phyloP scores from a whole-genome alignment of 2,329 filamentous ascomycete genomes.

The Trichophyton simii region DNA sequence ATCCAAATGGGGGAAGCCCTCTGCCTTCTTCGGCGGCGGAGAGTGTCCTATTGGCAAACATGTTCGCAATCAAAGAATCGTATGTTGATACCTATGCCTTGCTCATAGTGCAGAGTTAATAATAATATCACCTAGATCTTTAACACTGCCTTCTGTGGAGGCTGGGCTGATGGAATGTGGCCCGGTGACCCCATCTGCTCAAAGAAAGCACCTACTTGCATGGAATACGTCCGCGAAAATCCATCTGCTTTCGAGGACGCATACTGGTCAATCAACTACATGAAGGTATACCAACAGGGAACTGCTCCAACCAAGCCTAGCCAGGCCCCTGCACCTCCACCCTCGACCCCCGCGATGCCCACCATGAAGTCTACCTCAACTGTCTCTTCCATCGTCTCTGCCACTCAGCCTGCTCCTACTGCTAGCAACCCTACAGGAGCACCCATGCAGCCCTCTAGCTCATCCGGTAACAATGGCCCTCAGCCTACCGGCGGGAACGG shows the following conservation, averaged over 20 bases:
- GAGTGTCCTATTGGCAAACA: conserved; percentile 56
- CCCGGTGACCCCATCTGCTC: conserved; percentile 42
- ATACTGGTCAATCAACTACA: conserved; percentile 61
- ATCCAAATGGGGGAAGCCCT: conserved; percentile 50
- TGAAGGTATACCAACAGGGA: conserved; percentile 46
- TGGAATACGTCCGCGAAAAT: conserved; percentile 56
- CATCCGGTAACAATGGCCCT: not conserved
- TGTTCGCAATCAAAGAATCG: conserved; percentile 62
- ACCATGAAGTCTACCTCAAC: not conserved
- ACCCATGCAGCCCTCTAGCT: not conserved
- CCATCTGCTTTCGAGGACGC: conserved; percentile 55
- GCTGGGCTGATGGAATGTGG: conserved; percentile 66
- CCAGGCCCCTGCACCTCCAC: not conserved
- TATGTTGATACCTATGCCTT: conserved; percentile 12
- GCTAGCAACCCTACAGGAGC: not conserved
- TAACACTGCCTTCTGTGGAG: conserved; percentile 71
- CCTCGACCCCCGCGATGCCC: not conserved
- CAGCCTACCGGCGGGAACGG: not conserved
- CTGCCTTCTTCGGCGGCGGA: conserved; percentile 52
- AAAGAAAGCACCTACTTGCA: conserved; percentile 49
- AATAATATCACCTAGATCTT: conserved; percentile 27
- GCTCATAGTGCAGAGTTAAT: not conserved
- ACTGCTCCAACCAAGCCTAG: conserved; percentile 29
- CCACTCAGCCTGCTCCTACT: not conserved
- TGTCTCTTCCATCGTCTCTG: not conserved